These are phyloP conservation scores for Heterobasidion occidentale DNA, from an alignment of 1,284 basidiomycete species.

Conservation along the genomic window DNA sequence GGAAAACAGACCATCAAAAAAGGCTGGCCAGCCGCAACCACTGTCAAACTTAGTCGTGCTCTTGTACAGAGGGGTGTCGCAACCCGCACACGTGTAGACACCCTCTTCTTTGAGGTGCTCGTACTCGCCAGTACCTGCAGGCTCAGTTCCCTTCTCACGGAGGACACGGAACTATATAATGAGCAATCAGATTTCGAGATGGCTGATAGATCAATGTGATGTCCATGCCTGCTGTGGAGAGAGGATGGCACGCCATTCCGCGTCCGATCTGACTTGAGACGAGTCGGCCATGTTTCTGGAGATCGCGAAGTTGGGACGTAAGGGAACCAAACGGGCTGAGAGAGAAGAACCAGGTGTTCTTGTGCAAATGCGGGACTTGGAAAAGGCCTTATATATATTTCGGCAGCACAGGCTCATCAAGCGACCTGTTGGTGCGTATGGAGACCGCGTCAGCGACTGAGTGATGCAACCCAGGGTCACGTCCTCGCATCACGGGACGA, in stretches of 20 bases:
- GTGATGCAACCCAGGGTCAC: background rate
- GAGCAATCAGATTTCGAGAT: background rate
- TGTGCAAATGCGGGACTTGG: too few species aligned
- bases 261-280: slow-evolving; percentile 50
- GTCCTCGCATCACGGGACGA: background rate
- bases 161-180: slow-evolving; percentile 71
- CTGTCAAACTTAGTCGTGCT: slow-evolving; percentile 89
- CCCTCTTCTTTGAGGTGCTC: slow-evolving; percentile 63
- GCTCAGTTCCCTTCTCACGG: slow-evolving; percentile 84
- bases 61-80: slow-evolving; percentile 72
- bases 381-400: too few species aligned
- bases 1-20: slow-evolving; percentile 68
- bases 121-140: slow-evolving; percentile 70
- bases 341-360: background rate
- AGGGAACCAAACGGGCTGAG: background rate
- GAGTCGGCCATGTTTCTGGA: slow-evolving; percentile 7
- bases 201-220: background rate
- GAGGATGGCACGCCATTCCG: slow-evolving; percentile 84
- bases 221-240: slow-evolving; percentile 69
- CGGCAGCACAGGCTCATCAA: background rate
- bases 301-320: background rate
- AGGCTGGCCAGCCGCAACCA: slow-evolving; percentile 96
- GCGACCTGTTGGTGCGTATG: background rate
- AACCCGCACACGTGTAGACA: slow-evolving; percentile 69
- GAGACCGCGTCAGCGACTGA: too few species aligned